Base-by-base conservation (phyloP, 768 basidiomycete genomes). In the Leccinum rimulosum region DNA sequence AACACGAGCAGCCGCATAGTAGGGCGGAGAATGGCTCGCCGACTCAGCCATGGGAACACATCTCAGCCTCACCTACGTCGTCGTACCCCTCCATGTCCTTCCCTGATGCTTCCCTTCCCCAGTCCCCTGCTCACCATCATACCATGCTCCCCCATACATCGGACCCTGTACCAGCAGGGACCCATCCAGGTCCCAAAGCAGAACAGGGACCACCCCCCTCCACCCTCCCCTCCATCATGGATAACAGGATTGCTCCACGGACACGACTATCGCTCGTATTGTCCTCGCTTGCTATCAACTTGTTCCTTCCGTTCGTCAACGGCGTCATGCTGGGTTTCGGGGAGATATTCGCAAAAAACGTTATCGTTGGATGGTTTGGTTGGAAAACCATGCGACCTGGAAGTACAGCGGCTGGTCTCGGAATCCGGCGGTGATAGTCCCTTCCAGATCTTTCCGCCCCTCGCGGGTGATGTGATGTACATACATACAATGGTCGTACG, bases 281-380 rank as follows among this genome's bases (percentile, higher is more conserved):
- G 55, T 86, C 90, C 15, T 85, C 89, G 25, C 71, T 94, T 62
- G 88, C 89, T 28, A 90, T 96, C 70, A 95, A 96, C 70, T 70
- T 96, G 61, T 70, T 90, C 1, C 79, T 96, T 40, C 93, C 93
- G 0, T 96, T 96, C 72, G 82, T 96, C 9, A 96, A 95, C 63
- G 94, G 93, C 19, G 90, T 96, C 58, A 96, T 96, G 93, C 84
- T 95, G 53, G 93, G 93, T n/a, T 95, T 95, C 69, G 93, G 93
- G 43, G 94, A 96, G 74, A 89, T 96, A 52, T 93, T 95, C 69
- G 93, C 89, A 36, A 89, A 89, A 73, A 83, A 88, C 49, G 80
- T 90, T n/a, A 71, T 91, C 17, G 74, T 89, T 17, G 70, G 73
- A 7, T 81, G 80, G 80, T 69, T 81, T 45, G 80, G 80, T 38